A percentile compares a stretch with the other conserved stretches of the same genome.
Evolutionary conservation across 257 asterid species (phyloP).

Genomic region (Ophiorrhiza pumila): DNA sequence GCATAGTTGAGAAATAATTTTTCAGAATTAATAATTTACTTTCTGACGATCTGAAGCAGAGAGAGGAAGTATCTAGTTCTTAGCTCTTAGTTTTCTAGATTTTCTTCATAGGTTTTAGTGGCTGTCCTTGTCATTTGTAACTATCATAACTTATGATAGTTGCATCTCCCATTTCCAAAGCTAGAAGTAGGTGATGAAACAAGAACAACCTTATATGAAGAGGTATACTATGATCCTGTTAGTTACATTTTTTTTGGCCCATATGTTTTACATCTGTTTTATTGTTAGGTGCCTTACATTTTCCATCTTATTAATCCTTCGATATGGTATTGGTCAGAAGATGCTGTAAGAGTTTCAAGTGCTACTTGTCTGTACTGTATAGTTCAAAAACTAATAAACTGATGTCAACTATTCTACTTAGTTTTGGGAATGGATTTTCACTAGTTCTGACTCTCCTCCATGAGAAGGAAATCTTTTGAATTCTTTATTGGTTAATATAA

Average conservation of each 20-base stretch:
- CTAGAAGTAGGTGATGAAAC: background rate
- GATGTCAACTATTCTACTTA: background rate
- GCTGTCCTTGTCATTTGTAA: background rate
- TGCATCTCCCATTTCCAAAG: background rate
- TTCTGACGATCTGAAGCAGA: background rate
- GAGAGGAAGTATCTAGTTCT: background rate
- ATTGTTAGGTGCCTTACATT: background rate
- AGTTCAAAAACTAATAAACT: background rate
- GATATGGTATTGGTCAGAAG: background rate
- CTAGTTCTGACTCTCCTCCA: background rate
- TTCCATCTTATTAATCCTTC: background rate
- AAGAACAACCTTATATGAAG: background rate
- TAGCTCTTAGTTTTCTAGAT: too few species aligned
- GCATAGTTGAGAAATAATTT: background rate
- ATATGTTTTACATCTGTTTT: background rate
- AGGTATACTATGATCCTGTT: background rate
- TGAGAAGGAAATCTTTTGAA: background rate
- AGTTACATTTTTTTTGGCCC: background rate
- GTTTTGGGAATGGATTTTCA: conserved; percentile 1
- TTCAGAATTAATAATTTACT: background rate
- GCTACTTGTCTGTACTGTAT: background rate
- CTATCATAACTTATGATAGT: background rate
- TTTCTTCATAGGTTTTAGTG: background rate
- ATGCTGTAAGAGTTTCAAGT: background rate
- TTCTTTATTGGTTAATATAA: background rate